A percentile compares a stretch with the other conserved stretches of the same genome.
Conservation (phyloP, 495 filamentous ascomycete genomes). For the Tetracladium marchalianum region DNA sequence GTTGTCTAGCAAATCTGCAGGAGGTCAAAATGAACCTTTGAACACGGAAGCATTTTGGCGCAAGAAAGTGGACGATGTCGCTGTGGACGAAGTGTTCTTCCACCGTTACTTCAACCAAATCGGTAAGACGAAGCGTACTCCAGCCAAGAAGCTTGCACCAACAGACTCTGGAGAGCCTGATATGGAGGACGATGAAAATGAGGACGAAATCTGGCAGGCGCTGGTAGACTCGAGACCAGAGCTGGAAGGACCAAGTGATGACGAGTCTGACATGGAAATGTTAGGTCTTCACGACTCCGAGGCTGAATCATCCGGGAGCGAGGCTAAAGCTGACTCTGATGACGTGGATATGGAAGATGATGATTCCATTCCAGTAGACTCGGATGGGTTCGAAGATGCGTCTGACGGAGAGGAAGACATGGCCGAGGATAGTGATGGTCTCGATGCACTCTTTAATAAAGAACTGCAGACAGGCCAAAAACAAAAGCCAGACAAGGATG, state of each 20-base stretch:
- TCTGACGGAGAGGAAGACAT: conserved; percentile 31
- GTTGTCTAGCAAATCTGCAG: conserved; percentile 38
- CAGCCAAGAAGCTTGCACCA: conserved; percentile 36
- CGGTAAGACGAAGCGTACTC: conserved; percentile 53
- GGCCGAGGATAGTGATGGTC: conserved; percentile 36
- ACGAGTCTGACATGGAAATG: conserved; percentile 50
- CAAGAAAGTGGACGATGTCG: conserved; percentile 74
- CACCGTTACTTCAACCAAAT: conserved; percentile 86
- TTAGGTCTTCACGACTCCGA: conserved; percentile 53
- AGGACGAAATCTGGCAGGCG: conserved; percentile 87
- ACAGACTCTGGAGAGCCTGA: conserved; percentile 26
- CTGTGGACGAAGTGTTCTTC: conserved; percentile 93
- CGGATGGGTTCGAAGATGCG: conserved; percentile 30
- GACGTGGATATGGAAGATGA: conserved; percentile 34
- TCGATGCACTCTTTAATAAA: conserved; percentile 32
- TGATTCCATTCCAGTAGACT: conserved; percentile 31
- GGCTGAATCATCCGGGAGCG: conserved; percentile 28
- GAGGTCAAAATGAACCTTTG: conserved; percentile 44
- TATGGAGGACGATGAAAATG: conserved; percentile 45
- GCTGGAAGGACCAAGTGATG: conserved; percentile 56
- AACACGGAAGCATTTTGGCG: conserved; percentile 91
- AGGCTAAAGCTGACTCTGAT: conserved; percentile 39
- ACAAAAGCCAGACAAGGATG: conserved; percentile 24
- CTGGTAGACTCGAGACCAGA: conserved; percentile 73
- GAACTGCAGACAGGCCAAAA: conserved; percentile 19